A percentile compares a stretch with the other conserved stretches of the same genome.
phyloP scores from a whole-genome alignment of 164 flowering plant species.

The Stephania yunnanensis region DNA sequence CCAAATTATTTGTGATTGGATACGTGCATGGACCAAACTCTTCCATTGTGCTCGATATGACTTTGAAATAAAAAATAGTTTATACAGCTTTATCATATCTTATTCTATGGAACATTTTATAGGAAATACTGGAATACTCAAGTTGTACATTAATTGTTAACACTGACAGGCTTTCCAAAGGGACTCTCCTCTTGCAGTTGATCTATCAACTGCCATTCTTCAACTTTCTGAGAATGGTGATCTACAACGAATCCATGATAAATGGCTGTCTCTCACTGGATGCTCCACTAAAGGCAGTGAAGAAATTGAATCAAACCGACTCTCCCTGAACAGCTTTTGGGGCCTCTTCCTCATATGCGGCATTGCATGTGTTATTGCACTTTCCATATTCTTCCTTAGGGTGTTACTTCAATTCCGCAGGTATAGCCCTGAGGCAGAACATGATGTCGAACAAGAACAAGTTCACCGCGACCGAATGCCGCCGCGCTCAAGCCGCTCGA shows the following conservation, averaged over 20 bases:
- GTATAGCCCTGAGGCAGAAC: constrained; percentile 35
- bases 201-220: constrained; percentile 84
- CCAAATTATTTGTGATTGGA: no score
- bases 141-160: background rate
- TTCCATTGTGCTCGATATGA: no score
- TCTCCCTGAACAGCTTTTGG: constrained; percentile 83
- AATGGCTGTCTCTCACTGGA: constrained; percentile 44
- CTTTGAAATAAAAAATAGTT: background rate
- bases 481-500: constrained; percentile 20
- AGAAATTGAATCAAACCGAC: constrained; percentile 36
- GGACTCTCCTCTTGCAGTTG: constrained; percentile 88
- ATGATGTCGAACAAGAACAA: constrained; percentile 26
- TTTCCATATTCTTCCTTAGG: constrained; percentile 44
- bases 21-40: no score
- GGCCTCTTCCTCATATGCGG: constrained; percentile 88
- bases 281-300: constrained; percentile 40
- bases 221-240: constrained; percentile 87
- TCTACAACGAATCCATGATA: constrained; percentile 72
- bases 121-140: background rate
- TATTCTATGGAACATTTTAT: background rate
- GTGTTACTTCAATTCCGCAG: constrained; percentile 48
- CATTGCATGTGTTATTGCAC: constrained; percentile 54
- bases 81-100: background rate
- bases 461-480: background rate
- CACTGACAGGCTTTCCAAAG: constrained; percentile 68